Conservation (phyloP, 371 early-diverging fungal genomes). For the Saksenaea vasiformis region DNA sequence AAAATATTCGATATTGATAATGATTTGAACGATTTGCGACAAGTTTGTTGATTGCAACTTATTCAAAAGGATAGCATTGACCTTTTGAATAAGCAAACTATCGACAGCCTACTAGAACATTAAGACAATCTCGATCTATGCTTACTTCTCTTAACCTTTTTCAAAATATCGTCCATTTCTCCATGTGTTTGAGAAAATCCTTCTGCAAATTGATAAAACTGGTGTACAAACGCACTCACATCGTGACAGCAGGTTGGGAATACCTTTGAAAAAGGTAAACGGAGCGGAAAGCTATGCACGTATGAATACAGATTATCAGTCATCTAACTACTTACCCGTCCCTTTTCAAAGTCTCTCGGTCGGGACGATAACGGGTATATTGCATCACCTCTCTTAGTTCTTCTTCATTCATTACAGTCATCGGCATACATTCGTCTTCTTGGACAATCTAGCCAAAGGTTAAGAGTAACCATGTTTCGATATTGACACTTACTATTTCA, state of each 20-base stretch:
- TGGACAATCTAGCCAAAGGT: conserved; percentile 61
- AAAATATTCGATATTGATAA: conserved; percentile 81
- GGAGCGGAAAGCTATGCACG: conserved; percentile 69
- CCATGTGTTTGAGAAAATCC: conserved; percentile 82
- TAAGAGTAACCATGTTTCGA: neutral
- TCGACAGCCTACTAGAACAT: conserved; percentile 67
- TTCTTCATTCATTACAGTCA: conserved; percentile 70
- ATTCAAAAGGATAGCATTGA: conserved; percentile 70
- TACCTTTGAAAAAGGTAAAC: conserved; percentile 82
- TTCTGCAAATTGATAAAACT: conserved; percentile 86
- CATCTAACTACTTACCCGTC: conserved; percentile 34
- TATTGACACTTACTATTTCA: conserved; percentile 54
- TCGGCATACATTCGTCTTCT: conserved; percentile 85
- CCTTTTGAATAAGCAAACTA: conserved; percentile 71
- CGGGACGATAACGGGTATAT: conserved; percentile 54
- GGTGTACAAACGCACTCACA: conserved; percentile 72
- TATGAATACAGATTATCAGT: neutral
- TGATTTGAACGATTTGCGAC: conserved; percentile 80
- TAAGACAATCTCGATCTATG: neutral
- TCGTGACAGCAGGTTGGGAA: conserved; percentile 74
- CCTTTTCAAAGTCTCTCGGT: conserved; percentile 41
- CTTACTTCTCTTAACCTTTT: conserved; percentile 53
- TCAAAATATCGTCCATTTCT: conserved; percentile 87
- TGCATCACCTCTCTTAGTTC: conserved; percentile 62
- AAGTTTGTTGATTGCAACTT: conserved; percentile 70